phyloP scores from a whole-genome alignment of 2,329 filamentous ascomycete genomes.

The Sarocladium strictum region DNA sequence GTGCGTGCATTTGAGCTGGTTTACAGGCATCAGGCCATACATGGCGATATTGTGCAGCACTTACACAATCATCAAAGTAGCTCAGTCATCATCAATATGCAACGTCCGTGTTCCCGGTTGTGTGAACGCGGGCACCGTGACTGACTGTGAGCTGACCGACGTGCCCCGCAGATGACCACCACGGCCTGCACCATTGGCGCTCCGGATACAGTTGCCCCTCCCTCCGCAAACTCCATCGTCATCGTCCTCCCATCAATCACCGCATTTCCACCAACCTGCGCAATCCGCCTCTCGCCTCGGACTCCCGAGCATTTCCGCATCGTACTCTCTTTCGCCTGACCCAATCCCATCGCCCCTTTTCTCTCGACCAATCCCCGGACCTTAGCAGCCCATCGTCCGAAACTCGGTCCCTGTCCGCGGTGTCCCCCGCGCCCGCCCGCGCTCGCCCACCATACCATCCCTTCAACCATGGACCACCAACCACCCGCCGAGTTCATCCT shows the following conservation, averaged over 20 bases:
- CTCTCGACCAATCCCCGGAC: neutral
- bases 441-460: neutral
- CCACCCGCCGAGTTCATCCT: constrained; percentile 81
- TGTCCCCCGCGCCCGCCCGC: neutral
- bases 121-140: too few relatives aligned
- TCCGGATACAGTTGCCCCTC: neutral
- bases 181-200: neutral
- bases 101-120: too few relatives aligned
- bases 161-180: neutral
- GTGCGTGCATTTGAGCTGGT: constrained; percentile 7
- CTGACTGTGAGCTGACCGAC: too few relatives aligned
- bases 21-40: neutral
- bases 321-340: too few relatives aligned
- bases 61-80: too few relatives aligned
- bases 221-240: constrained; percentile 3
- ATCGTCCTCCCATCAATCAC: neutral
- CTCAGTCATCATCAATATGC: too few relatives aligned
- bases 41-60: too few relatives aligned
- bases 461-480: constrained; percentile 39
- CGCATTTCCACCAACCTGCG: neutral
- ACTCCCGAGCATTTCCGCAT: neutral
- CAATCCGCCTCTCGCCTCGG: neutral
- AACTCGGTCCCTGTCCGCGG: neutral
- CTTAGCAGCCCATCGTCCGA: neutral
- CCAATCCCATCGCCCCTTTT: neutral